Percentiles rank a stretch among this genome's conserved stretches.
Evolutionary conservation across 148 eudicot genomes (phyloP).

Genomic region (Rhododendron vialii): DNA sequence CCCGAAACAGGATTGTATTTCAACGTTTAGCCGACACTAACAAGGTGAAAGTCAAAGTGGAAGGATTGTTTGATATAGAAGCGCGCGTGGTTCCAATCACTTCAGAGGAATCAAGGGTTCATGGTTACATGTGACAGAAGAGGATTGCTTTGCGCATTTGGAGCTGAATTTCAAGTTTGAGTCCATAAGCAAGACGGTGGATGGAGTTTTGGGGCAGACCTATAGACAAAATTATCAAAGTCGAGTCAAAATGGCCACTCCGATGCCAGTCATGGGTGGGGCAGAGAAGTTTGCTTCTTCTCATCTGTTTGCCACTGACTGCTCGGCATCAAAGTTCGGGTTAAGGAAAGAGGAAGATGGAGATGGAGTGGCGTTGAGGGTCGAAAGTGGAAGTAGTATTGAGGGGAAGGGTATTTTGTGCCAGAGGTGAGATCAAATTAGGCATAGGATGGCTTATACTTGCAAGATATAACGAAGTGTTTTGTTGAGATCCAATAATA

Average conservation of each 20-base stretch:
- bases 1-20: neutral
- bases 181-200: neutral
- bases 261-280: conserved; percentile 9
- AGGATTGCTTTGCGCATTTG: conserved; percentile 19
- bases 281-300: neutral
- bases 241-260: conserved; percentile 2
- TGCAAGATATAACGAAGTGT: neutral
- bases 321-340: neutral
- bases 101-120: conserved; percentile 13
- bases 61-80: conserved; percentile 1
- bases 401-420: conserved; percentile 9
- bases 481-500: neutral
- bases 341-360: neutral
- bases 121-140: conserved; percentile 10
- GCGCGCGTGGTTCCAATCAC: conserved; percentile 15
- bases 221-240: conserved; percentile 3
- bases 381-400: neutral
- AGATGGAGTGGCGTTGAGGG: neutral
- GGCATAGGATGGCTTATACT: neutral
- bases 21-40: neutral
- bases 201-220: conserved; percentile 20
- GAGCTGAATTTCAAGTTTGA: conserved; percentile 16
- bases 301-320: conserved; percentile 7
- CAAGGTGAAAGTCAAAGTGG: conserved; percentile 1
- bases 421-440: neutral